Percentiles rank a stretch among this genome's conserved stretches.
These are phyloP conservation scores for Nakaseomyces nivariensis DNA, from an alignment of 1,139 yeast genomes.

Conservation along the genomic window DNA sequence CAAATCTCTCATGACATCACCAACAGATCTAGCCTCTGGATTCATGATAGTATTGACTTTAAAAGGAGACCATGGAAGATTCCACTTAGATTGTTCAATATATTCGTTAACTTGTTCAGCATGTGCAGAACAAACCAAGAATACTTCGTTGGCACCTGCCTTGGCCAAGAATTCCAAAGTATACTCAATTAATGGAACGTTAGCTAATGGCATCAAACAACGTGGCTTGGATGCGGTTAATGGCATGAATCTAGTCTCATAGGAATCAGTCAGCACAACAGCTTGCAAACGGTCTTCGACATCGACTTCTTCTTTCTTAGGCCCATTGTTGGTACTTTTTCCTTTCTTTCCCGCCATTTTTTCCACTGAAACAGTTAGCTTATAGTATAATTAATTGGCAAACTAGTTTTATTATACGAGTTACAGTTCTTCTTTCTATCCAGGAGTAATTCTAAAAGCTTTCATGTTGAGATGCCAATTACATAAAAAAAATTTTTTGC, in stretches of 20 bases:
- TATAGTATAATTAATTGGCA: too few relatives aligned
- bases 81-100: constrained; percentile 79
- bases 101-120: constrained; percentile 81
- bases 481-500: not conserved
- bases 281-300: constrained; percentile 82
- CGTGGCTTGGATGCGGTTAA: constrained; percentile 76
- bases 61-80: constrained; percentile 63
- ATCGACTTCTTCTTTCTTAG: constrained; percentile 45
- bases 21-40: constrained; percentile 85
- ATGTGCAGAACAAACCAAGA: constrained; percentile 79
- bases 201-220: constrained; percentile 83
- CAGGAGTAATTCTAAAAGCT: too few relatives aligned
- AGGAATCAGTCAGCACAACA: constrained; percentile 86
- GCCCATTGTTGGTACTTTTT: constrained; percentile 8
- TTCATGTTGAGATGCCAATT: not conserved
- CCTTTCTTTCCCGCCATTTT: constrained; percentile 20
- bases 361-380: not conserved
- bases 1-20: constrained; percentile 93
- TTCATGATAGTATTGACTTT: constrained; percentile 67
- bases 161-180: constrained; percentile 89
- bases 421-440: too few relatives aligned
- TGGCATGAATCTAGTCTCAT: constrained; percentile 87
- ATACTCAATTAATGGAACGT: constrained; percentile 87
- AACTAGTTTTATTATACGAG: too few relatives aligned
- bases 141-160: constrained; percentile 85